Evolutionary conservation across 345 rosid genomes (phyloP).

Genomic region (Lepidium aucheri): DNA sequence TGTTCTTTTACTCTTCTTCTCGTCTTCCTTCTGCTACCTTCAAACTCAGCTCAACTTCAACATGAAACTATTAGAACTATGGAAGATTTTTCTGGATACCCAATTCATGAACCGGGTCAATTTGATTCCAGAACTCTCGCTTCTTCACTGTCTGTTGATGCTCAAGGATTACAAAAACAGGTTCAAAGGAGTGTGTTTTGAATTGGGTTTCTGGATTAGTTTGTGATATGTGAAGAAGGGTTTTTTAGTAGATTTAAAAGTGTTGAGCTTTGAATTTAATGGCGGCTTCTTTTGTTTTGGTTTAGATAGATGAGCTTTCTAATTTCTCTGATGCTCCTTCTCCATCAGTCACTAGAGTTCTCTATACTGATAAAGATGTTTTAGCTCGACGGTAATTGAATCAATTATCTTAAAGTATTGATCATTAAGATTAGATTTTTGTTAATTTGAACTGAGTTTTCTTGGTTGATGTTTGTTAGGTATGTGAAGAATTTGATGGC

Average conservation of each 20-base stretch:
- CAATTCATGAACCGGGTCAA: slow-evolving; percentile 47
- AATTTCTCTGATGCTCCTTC: slow-evolving; percentile 76
- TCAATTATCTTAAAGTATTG: neutral
- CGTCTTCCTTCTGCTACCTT: slow-evolving; percentile 18
- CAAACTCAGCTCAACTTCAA: slow-evolving; percentile 29
- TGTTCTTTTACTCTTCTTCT: slow-evolving; percentile 9
- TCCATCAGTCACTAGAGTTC: slow-evolving; percentile 82
- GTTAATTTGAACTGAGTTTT: neutral
- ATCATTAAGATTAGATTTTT: neutral
- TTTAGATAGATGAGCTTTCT: slow-evolving; percentile 79
- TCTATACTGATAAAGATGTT: slow-evolving; percentile 74
- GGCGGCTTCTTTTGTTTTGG: neutral
- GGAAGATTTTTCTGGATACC: slow-evolving; percentile 89
- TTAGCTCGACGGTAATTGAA: slow-evolving; percentile 61
- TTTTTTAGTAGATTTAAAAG: neutral
- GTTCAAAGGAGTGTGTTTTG: slow-evolving; percentile 22
- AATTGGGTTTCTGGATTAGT: neutral
- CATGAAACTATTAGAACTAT: slow-evolving; percentile 47
- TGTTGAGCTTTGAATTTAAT: neutral
- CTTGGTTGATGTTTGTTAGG: slow-evolving; percentile 28
- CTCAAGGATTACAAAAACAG: slow-evolving; percentile 55
- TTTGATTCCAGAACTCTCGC: slow-evolving; percentile 22
- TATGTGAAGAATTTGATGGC: slow-evolving; percentile 72
- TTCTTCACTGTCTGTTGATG: slow-evolving; percentile 52
- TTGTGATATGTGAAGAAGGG: neutral